phyloP scores from a whole-genome alignment of 768 basidiomycete genomes.

The Psilocybe azurescens region DNA sequence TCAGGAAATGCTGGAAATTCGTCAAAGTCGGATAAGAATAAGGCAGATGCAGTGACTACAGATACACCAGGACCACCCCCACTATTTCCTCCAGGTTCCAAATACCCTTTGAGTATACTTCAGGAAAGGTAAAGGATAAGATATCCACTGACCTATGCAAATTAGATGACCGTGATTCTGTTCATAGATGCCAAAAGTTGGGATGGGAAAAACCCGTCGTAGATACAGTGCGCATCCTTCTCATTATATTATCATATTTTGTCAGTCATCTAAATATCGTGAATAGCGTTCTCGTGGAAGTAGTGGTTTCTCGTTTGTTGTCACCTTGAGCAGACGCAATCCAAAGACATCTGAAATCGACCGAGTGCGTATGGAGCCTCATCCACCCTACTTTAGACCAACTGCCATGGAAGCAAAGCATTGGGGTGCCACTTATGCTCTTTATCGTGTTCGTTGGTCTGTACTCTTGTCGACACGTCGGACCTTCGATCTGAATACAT shows the following conservation, averaged over 20 bases:
- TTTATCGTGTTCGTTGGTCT: constrained; percentile 76
- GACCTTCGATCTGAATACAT: constrained; percentile 29
- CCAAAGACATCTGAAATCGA: constrained; percentile 76
- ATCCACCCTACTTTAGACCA: constrained; percentile 68
- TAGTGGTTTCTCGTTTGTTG: constrained; percentile 65
- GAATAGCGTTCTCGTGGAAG: constrained; percentile 48
- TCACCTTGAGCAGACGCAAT: constrained; percentile 69
- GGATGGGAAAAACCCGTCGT: constrained; percentile 88
- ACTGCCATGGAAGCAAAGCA: constrained; percentile 87
- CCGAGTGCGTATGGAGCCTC: constrained; percentile 72
- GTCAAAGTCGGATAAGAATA: constrained; percentile 51
- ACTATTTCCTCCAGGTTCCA: constrained; percentile 84
- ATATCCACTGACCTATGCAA: not conserved
- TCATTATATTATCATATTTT: not conserved
- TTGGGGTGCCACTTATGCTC: constrained; percentile 87
- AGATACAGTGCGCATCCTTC: constrained; percentile 61
- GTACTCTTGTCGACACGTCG: constrained; percentile 13
- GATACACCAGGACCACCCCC: constrained; percentile 50
- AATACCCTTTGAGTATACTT: constrained; percentile 80
- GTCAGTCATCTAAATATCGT: constrained; percentile 7
- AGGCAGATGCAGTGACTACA: constrained; percentile 23
- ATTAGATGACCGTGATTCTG: constrained; percentile 2
- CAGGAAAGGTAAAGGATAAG: constrained; percentile 65
- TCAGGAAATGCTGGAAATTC: constrained; percentile 93
- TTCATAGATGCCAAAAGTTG: constrained; percentile 78